phyloP scores from a whole-genome alignment of 2,329 filamentous ascomycete genomes.

The Lasiodiplodia citricola region DNA sequence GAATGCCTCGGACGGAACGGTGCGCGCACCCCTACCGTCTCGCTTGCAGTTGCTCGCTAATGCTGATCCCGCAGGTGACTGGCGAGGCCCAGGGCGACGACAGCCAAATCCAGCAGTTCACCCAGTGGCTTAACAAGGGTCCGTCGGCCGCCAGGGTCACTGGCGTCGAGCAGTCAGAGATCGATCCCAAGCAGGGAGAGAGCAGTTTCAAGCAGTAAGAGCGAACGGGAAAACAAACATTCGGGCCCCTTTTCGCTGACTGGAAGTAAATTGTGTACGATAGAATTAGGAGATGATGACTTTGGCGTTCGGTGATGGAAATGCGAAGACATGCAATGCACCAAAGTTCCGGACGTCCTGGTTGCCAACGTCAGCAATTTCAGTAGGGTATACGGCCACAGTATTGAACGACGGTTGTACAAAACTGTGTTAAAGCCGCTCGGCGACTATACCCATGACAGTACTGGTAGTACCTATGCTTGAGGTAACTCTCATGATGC shows the following conservation, averaged over 20 bases:
- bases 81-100: conserved; percentile 84
- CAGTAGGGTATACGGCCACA: too few species aligned
- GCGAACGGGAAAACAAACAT: background rate
- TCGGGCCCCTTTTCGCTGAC: background rate
- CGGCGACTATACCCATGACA: too few species aligned
- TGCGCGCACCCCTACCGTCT: conserved; percentile 30
- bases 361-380: too few species aligned
- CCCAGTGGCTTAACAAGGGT: conserved; percentile 76
- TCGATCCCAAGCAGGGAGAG: conserved; percentile 71
- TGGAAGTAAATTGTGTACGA: background rate
- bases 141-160: conserved; percentile 75
- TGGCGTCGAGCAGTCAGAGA: conserved; percentile 72
- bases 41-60: conserved; percentile 12
- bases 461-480: too few species aligned
- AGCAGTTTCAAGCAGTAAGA: conserved; percentile 56
- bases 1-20: conserved; percentile 54
- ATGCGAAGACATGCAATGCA: background rate
- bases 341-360: background rate
- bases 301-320: background rate
- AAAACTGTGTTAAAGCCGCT: too few species aligned
- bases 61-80: conserved; percentile 68
- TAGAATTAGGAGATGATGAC: conserved; percentile 14
- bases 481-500: too few species aligned
- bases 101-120: conserved; percentile 68
- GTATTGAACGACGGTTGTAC: too few species aligned